Conservation (phyloP, 23 red algal genomes). For the Gracilaria vermiculophylla region DNA sequence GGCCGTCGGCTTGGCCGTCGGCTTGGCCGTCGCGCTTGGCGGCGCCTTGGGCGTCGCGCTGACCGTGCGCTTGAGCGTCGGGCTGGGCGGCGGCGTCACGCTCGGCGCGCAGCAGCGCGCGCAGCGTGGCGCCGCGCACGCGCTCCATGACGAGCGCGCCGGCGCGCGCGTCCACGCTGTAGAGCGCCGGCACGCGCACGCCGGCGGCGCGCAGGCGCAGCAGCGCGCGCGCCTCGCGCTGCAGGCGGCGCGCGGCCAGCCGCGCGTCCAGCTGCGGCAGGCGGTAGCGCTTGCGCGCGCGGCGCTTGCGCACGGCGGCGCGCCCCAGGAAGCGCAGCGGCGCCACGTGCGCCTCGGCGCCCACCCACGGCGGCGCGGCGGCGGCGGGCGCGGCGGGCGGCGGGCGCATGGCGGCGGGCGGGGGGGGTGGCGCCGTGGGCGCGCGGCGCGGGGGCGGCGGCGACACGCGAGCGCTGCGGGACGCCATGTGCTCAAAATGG, state of each 20-base stretch:
- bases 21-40: no score
- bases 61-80: no score
- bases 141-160: constrained; percentile 38
- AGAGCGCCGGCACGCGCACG: constrained; percentile 67
- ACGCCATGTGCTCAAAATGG: no score
- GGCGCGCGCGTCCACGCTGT: constrained; percentile 19
- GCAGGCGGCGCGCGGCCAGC: constrained; percentile 42
- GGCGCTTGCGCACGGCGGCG: constrained; percentile 47
- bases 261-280: constrained; percentile 58
- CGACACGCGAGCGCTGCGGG: no score
- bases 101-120: neutral
- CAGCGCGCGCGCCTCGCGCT: constrained; percentile 56
- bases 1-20: no score
- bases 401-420: no score
- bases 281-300: constrained; percentile 68
- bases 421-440: no score
- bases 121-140: constrained; percentile 19
- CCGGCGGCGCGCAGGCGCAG: constrained; percentile 55
- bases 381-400: no score
- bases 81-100: no score
- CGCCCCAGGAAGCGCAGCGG: constrained; percentile 54
- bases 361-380: no score
- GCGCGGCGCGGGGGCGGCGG: no score
- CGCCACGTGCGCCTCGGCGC: constrained; percentile 54
- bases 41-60: no score